Evolutionary conservation across 176 grass and related monocot genomes (phyloP).

Genomic region (Avena eriantha): DNA sequence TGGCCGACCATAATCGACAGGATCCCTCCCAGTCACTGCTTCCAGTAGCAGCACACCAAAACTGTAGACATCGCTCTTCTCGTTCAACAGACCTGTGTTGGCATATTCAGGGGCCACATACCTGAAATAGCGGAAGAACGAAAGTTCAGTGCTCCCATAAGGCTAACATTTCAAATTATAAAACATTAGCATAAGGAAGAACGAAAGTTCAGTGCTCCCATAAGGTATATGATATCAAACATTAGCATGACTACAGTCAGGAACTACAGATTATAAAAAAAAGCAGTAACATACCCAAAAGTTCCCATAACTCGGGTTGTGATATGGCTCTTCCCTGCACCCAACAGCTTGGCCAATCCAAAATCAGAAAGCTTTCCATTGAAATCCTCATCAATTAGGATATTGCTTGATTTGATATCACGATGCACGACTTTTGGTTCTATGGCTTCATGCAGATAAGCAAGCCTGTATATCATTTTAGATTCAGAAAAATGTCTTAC

Average conservation of each 20-base stretch:
- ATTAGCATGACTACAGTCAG: not conserved
- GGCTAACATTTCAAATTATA: too few relatives aligned
- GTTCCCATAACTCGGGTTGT: slow-evolving; percentile 91
- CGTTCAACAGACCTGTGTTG: slow-evolving; percentile 75
- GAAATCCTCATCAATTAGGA: slow-evolving; percentile 89
- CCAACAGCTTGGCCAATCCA: slow-evolving; percentile 81
- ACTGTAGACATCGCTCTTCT: slow-evolving; percentile 85
- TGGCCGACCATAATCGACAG: slow-evolving; percentile 77
- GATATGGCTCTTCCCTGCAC: slow-evolving; percentile 87
- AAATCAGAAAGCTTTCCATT: slow-evolving; percentile 92
- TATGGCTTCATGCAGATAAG: slow-evolving; percentile 91
- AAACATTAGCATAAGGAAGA: not conserved
- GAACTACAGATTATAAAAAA: not conserved
- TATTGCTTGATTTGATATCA: slow-evolving; percentile 93
- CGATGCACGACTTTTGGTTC: slow-evolving; percentile 95
- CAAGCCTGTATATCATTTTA: slow-evolving; percentile 58
- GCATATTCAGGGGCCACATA: slow-evolving; percentile 89
- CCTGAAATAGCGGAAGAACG: slow-evolving; percentile 42
- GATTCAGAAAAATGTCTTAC: slow-evolving; percentile 24
- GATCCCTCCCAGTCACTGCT: slow-evolving; percentile 77
- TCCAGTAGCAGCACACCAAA: slow-evolving; percentile 78
- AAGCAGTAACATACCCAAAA: slow-evolving; percentile 58
- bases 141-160: not conserved
- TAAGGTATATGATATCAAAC: not conserved
- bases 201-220: not conserved